Conservation (phyloP, 164 flowering plant genomes). For the Platanus orientalis region DNA sequence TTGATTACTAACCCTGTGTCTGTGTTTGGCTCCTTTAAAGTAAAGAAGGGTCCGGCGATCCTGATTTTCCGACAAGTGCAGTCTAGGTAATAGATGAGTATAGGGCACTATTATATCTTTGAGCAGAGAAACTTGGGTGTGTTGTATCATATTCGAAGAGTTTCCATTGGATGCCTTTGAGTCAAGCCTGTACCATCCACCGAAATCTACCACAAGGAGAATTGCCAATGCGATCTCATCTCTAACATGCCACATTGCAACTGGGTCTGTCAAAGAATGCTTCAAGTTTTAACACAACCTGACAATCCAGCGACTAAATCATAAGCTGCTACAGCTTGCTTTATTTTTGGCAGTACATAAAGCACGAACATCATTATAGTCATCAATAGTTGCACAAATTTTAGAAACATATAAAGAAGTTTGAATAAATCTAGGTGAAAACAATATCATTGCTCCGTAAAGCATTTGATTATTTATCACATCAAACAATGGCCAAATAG, state of each 20-base stretch:
- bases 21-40: constrained; percentile 93
- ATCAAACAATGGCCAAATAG: not conserved
- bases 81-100: constrained; percentile 81
- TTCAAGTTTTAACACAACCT: constrained; percentile 84
- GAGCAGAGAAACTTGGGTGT: constrained; percentile 82
- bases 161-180: constrained; percentile 53
- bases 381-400: not conserved
- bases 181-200: constrained; percentile 87
- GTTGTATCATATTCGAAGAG: constrained; percentile 70
- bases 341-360: not conserved
- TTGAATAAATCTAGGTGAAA: not conserved
- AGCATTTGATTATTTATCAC: not conserved
- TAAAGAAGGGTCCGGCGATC: constrained; percentile 70
- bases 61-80: constrained; percentile 55
- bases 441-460: not conserved
- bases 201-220: constrained; percentile 92
- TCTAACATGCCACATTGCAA: constrained; percentile 97
- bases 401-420: not conserved
- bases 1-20: constrained; percentile 74
- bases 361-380: not conserved
- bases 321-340: constrained; percentile 46
- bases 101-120: constrained; percentile 95
- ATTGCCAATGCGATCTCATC: constrained; percentile 81
- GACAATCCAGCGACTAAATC: constrained; percentile 63
- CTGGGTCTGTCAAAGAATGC: constrained; percentile 99